Evolutionary conservation across 164 flowering plant genomes (phyloP).

Genomic region (Aristolochia californica): DNA sequence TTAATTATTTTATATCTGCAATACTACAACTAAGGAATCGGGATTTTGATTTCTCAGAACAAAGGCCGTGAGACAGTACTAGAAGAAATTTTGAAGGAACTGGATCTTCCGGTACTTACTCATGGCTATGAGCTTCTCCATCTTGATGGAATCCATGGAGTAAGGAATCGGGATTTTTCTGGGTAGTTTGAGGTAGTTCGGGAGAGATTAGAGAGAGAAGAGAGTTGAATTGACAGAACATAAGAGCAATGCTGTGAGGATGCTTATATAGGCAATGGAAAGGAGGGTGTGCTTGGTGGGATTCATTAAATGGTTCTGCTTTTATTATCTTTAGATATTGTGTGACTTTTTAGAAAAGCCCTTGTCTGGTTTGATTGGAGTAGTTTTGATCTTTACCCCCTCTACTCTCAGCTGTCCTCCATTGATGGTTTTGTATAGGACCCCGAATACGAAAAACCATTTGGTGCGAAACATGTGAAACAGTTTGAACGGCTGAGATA

Average conservation of each 20-base stretch:
- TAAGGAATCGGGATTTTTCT: background rate
- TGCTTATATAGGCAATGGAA: constrained; percentile 26
- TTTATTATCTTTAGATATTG: constrained; percentile 1
- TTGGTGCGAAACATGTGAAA: background rate
- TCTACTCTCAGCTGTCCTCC: constrained; percentile 11
- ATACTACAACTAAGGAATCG: too few relatives aligned
- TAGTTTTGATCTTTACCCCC: constrained; percentile 4
- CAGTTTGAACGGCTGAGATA: too few relatives aligned
- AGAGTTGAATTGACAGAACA: constrained; percentile 27
- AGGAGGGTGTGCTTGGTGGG: too few relatives aligned
- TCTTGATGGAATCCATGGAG: constrained; percentile 29
- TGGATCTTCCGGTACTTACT: constrained; percentile 39
- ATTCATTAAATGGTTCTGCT: constrained; percentile 15
- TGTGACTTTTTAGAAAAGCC: constrained; percentile 25
- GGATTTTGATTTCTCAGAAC: too few relatives aligned
- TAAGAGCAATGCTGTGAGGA: constrained; percentile 18
- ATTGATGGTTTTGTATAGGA: constrained; percentile 15
- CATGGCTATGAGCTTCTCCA: constrained; percentile 33
- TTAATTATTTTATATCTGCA: too few relatives aligned
- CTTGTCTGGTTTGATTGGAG: constrained; percentile 9
- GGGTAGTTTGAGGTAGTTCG: background rate
- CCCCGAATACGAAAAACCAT: background rate
- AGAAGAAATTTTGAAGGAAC: constrained; percentile 18
- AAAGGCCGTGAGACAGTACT: constrained; percentile 28
- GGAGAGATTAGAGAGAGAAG: background rate